phyloP scores from a whole-genome alignment of 2,329 filamentous ascomycete species.

The Pleoardoris graminearum region DNA sequence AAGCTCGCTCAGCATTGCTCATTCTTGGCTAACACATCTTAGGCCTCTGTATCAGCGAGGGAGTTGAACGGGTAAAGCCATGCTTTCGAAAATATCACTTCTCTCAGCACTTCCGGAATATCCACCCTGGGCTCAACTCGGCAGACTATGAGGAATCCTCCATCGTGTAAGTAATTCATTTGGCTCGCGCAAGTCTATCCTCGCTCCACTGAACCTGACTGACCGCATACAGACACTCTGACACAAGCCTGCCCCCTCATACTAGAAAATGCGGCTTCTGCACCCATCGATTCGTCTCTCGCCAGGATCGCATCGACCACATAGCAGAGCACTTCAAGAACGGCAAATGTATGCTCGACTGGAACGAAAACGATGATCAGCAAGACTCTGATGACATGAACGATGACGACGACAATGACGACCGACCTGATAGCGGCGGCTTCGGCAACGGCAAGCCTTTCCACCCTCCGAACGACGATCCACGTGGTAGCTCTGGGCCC shows the following conservation, averaged over 20 bases:
- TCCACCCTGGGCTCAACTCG: slow-evolving; percentile 38
- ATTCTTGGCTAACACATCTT: slow-evolving; percentile 28
- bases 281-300: slow-evolving; percentile 35
- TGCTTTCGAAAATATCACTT: slow-evolving; percentile 45
- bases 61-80: slow-evolving; percentile 41
- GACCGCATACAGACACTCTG: slow-evolving; percentile 19
- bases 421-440: slow-evolving; percentile 28
- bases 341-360: slow-evolving; percentile 45
- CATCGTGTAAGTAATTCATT: slow-evolving; percentile 19
- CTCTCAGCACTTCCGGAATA: slow-evolving; percentile 44
- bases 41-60: slow-evolving; percentile 38
- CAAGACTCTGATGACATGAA: slow-evolving; percentile 27
- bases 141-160: slow-evolving; percentile 39
- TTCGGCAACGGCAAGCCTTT: slow-evolving; percentile 28
- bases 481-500: slow-evolving; percentile 18
- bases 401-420: slow-evolving; percentile 31
- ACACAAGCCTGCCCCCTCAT: slow-evolving; percentile 36
- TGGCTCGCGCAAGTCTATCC: neutral
- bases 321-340: slow-evolving; percentile 46
- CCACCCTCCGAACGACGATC: slow-evolving; percentile 26
- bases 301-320: slow-evolving; percentile 45
- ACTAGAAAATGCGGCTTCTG: slow-evolving; percentile 42
- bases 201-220: neutral
- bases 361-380: slow-evolving; percentile 37
- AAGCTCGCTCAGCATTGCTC: too few species aligned